Conservation (phyloP, 164 flowering plant species). For the Kalanchoe fedtschenkoi region DNA sequence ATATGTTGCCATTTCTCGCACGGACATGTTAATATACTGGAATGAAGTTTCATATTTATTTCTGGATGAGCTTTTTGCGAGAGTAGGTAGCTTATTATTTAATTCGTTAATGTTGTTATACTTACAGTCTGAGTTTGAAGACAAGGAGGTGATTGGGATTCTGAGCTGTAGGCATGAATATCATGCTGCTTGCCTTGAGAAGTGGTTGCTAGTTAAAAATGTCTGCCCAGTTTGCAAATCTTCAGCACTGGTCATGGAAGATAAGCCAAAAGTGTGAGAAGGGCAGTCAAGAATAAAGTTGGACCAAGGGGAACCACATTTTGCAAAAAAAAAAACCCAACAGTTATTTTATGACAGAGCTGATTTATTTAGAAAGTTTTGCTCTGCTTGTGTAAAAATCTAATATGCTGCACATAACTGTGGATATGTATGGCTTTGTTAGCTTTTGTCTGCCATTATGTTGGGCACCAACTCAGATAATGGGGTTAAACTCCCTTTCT, state of each 20-base stretch:
- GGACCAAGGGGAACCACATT: not conserved
- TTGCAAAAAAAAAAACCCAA: not conserved
- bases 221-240: constrained; percentile 87
- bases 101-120: not conserved
- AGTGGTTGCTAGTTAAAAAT: constrained; percentile 77
- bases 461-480: not conserved
- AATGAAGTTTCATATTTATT: not conserved
- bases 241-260: constrained; percentile 31
- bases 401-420: constrained; percentile 10
- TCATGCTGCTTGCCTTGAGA: constrained; percentile 64
- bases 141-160: constrained; percentile 39
- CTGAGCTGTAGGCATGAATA: constrained; percentile 84
- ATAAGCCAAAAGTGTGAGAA: constrained; percentile 10
- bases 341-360: not conserved
- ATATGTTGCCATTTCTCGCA: too few relatives aligned
- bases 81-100: not conserved
- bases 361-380: constrained; percentile 4
- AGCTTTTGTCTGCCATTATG: not conserved
- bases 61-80: not conserved
- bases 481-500: not conserved
- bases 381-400: not conserved
- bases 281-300: not conserved
- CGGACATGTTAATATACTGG: not conserved
- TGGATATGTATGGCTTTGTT: constrained; percentile 4
- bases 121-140: constrained; percentile 45